Conservation (phyloP, 176 grass and related monocot genomes). For the Bolboschoenus planiculmis region DNA sequence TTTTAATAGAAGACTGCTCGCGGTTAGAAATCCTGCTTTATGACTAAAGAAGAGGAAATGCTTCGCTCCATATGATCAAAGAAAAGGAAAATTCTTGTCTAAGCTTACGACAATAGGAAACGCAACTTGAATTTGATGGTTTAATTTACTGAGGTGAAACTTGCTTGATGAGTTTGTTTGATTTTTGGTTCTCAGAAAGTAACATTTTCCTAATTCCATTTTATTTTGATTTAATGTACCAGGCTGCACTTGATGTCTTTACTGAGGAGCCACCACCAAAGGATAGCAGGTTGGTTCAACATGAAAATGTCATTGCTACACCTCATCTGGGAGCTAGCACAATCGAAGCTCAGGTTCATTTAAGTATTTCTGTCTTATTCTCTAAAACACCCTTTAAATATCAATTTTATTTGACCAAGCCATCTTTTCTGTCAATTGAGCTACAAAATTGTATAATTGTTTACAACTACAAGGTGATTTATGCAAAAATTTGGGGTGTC, state of each 20-base stretch:
- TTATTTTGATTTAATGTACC: slow-evolving; percentile 22
- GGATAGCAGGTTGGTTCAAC: slow-evolving; percentile 68
- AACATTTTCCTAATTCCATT: slow-evolving; percentile 22
- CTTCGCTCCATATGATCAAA: not conserved
- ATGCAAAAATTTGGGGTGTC: not conserved
- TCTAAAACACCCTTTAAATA: not conserved
- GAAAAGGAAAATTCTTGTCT: not conserved
- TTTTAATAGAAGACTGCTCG: not conserved
- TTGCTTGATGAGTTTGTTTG: not conserved
- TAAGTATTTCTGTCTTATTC: not conserved
- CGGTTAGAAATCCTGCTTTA: not conserved
- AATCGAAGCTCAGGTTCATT: slow-evolving; percentile 75
- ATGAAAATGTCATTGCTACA: slow-evolving; percentile 83
- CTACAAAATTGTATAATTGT: not conserved
- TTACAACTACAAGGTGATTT: not conserved
- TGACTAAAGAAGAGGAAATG: not conserved
- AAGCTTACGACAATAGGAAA: slow-evolving; percentile 6
- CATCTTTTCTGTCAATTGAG: not conserved
- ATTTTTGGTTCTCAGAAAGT: not conserved
- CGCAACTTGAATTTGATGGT: not conserved
- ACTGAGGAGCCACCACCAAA: slow-evolving; percentile 65
- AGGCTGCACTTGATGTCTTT: slow-evolving; percentile 96
- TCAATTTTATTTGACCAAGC: not conserved
- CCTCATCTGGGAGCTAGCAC: slow-evolving; percentile 95
- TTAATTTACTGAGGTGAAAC: not conserved